Percentiles rank a stretch among this genome's conserved stretches.
Evolutionary conservation across 192 early-diverging fungal genomes (phyloP).

Genomic region (Backusella parvicylindrica): DNA sequence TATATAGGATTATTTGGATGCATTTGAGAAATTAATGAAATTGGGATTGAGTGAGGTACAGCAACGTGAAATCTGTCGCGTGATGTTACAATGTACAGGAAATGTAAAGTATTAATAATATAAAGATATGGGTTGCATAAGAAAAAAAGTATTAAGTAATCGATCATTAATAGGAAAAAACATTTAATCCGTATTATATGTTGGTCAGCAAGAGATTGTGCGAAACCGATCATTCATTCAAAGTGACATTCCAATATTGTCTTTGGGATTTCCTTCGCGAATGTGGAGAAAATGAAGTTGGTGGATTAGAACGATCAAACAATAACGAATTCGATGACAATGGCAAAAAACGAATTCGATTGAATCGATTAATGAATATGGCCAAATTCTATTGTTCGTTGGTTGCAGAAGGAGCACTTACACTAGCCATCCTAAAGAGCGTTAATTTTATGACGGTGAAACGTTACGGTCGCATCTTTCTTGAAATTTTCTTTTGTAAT

Average conservation of each 20-base stretch:
- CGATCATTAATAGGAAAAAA: constrained; percentile 58
- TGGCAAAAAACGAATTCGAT: constrained; percentile 40
- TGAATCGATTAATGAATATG: constrained; percentile 75
- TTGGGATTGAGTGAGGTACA: constrained; percentile 87
- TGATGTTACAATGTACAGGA: constrained; percentile 86
- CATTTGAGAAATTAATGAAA: constrained; percentile 81
- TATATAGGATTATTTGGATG: constrained; percentile 94
- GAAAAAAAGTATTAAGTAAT: neutral
- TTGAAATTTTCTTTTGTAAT: constrained; percentile 70
- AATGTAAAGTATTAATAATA: constrained; percentile 46
- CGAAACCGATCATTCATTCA: constrained; percentile 69
- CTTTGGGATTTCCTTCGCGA: constrained; percentile 95
- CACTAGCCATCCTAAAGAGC: constrained; percentile 75
- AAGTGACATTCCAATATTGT: constrained; percentile 90
- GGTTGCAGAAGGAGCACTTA: constrained; percentile 62
- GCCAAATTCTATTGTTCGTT: constrained; percentile 87
- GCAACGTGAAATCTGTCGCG: constrained; percentile 92
- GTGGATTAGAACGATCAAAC: constrained; percentile 57
- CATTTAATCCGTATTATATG: constrained; percentile 93
- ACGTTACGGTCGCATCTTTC: constrained; percentile 57
- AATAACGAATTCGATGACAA: constrained; percentile 24
- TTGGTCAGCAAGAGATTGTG: constrained; percentile 83
- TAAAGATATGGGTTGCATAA: neutral
- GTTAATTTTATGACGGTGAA: constrained; percentile 72
- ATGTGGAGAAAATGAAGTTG: constrained; percentile 75